phyloP scores from a whole-genome alignment of 306 rosid species.

The Prunus mume region DNA sequence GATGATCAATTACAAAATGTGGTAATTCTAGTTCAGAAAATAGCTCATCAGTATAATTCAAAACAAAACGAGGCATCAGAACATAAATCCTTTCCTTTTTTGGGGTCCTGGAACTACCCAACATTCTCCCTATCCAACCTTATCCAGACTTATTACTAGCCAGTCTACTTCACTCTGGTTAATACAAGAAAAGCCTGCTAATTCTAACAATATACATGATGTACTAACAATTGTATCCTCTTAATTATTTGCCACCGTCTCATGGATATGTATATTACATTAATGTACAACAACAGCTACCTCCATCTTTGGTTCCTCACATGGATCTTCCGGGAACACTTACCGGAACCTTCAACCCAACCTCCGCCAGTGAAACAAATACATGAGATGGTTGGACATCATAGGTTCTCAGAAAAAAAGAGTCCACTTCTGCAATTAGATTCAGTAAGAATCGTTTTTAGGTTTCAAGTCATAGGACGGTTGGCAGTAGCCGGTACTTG shows the following conservation, averaged over 20 bases:
- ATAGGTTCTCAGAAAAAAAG: slow-evolving; percentile 37
- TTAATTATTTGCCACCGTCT: slow-evolving; percentile 31
- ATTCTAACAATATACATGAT: slow-evolving; percentile 43
- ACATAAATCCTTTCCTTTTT: background rate
- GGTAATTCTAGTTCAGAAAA: background rate
- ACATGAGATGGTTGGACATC: slow-evolving; percentile 38
- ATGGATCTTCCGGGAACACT: slow-evolving; percentile 9
- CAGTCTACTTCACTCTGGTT: slow-evolving; percentile 18
- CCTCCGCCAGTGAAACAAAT: slow-evolving; percentile 22
- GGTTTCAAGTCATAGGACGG: slow-evolving; percentile 45
- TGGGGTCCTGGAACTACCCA: background rate
- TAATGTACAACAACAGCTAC: slow-evolving; percentile 60
- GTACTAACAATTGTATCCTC: slow-evolving; percentile 20
- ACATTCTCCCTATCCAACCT: background rate
- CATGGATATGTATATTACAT: slow-evolving; percentile 30
- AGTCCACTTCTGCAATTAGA: slow-evolving; percentile 20
- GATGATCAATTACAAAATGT: background rate
- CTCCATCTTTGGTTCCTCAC: slow-evolving; percentile 21
- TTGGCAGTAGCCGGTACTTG: slow-evolving; percentile 50
- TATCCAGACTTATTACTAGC: slow-evolving; percentile 19
- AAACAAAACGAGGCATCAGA: background rate
- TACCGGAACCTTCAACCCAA: slow-evolving; percentile 53
- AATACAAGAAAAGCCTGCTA: slow-evolving; percentile 22
- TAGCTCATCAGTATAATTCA: background rate
- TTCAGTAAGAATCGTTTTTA: slow-evolving; percentile 9